phyloP scores from a whole-genome alignment of 1,284 basidiomycete genomes.

The Inonotus obliquus region DNA sequence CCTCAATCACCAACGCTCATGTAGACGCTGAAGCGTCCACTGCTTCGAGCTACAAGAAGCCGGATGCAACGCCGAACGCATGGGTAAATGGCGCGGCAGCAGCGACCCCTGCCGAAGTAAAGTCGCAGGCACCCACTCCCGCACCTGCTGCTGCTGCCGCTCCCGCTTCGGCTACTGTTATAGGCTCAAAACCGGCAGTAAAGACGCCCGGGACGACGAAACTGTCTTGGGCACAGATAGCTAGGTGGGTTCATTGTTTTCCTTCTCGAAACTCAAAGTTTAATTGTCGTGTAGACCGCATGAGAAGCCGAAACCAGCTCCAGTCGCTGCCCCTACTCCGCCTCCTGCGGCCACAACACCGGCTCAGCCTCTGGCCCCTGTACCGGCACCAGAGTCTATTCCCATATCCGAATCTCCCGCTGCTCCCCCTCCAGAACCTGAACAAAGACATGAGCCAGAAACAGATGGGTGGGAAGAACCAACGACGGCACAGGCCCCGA shows the following conservation, averaged over 20 bases:
- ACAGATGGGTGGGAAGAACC: constrained; percentile 65
- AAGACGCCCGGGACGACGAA: constrained; percentile 37
- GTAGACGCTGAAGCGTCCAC: neutral
- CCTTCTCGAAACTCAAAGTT: neutral
- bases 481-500: constrained; percentile 62
- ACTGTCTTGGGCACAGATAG: constrained; percentile 77
- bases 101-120: constrained; percentile 30
- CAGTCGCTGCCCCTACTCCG: constrained; percentile 23
- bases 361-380: constrained; percentile 23
- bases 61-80: constrained; percentile 13
- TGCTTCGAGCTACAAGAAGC: neutral
- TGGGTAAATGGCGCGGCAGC: constrained; percentile 32
- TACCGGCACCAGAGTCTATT: constrained; percentile 27
- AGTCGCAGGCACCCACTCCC: constrained; percentile 8
- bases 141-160: constrained; percentile 22
- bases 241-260: constrained; percentile 43
- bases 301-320: constrained; percentile 44
- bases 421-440: constrained; percentile 29
- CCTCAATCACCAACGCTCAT: neutral
- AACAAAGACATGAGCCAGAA: constrained; percentile 18
- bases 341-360: constrained; percentile 25
- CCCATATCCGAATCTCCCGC: constrained; percentile 25
- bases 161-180: constrained; percentile 43
- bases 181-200: neutral
- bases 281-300: constrained; percentile 36